Base-by-base conservation (phyloP, 148 eudicot genomes). In the Amaranthus hypochondriacus region DNA sequence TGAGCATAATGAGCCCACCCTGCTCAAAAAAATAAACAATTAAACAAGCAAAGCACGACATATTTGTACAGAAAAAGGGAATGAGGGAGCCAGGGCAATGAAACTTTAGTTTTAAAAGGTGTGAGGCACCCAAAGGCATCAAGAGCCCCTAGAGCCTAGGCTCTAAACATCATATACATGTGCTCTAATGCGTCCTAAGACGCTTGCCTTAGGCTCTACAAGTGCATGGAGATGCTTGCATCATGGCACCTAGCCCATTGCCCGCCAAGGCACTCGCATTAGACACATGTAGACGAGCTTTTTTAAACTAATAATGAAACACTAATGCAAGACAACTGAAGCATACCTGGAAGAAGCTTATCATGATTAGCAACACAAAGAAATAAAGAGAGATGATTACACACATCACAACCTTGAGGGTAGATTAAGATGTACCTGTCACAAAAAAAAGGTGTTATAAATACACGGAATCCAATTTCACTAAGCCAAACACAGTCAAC, bases 1-100 rank as follows among this genome's bases (percentile, higher is more conserved):
- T 90, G 98, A 44, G 98, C 98, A 83, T 89, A 89, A 84, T 93
- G 98, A 76, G 90, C 89, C 98, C 98, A 93, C 67, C 98, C 98
- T 93, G 84, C 47, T 56, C 74, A 64, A 75, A 49, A 49, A 50
- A 57, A 3, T 52, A 61, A 75, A 60, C 46, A 63, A 15, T 39
- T 56, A 51, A 9, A 43, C 13, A 56, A 42, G 15, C 12, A 61
- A 21, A 50, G 58, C 48, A 51, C 18, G 48, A 47, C 68, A 43
- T 56, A 74, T 69, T 3, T 69, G 74, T 52, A 67, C 11, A 64
- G 1, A 53, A 49, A 28, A 5, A n/a, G 47, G 49, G 70, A 48
- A 56, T 64, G 44, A 18, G 21, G 5, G 13, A 18, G 9, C 4
- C 28, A 60, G 12, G 52, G 10, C 14, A 2, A 53, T 18, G 55